A percentile compares a stretch with the other conserved stretches of the same genome.
phyloP scores from a whole-genome alignment of 805 yeast genomes.

The Candida bentonensis region DNA sequence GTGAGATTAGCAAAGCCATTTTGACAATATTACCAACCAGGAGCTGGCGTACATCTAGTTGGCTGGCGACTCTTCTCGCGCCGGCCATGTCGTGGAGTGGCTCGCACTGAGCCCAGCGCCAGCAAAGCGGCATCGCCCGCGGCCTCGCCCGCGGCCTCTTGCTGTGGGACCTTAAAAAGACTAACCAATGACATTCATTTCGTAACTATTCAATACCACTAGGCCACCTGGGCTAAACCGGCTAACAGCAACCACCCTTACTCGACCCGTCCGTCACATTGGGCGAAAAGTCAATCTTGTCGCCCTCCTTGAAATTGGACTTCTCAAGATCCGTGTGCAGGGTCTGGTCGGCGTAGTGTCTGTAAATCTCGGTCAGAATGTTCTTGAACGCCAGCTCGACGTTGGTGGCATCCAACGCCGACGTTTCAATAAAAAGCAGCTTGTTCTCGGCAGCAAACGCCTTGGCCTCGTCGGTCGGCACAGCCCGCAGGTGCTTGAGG shows the following conservation, averaged over 20 bases:
- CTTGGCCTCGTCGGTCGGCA: slow-evolving; percentile 95
- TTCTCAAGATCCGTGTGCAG: slow-evolving; percentile 64
- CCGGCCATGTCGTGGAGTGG: too few relatives aligned
- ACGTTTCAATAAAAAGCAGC: slow-evolving; percentile 86
- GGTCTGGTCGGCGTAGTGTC: slow-evolving; percentile 90
- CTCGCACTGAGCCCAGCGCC: too few relatives aligned
- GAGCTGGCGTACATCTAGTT: too few relatives aligned
- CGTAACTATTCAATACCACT: background rate
- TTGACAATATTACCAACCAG: too few relatives aligned
- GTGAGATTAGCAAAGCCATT: too few relatives aligned
- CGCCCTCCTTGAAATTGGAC: slow-evolving; percentile 65
- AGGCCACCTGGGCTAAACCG: slow-evolving; percentile 2
- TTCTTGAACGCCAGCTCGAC: slow-evolving; percentile 93
- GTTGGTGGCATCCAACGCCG: slow-evolving; percentile 86
- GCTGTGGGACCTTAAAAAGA: background rate
- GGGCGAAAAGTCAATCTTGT: slow-evolving; percentile 84
- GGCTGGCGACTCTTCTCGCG: too few relatives aligned
- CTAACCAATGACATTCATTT: background rate
- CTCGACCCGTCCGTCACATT: slow-evolving; percentile 73
- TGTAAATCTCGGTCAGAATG: slow-evolving; percentile 82
- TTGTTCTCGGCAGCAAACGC: slow-evolving; percentile 73
- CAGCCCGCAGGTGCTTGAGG: slow-evolving; percentile 84
- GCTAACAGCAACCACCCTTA: slow-evolving; percentile 51
- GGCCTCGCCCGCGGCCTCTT: too few relatives aligned
- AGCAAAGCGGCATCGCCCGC: too few relatives aligned